phyloP scores from a whole-genome alignment of 2,329 filamentous ascomycete species.

The Xylaria sp. region DNA sequence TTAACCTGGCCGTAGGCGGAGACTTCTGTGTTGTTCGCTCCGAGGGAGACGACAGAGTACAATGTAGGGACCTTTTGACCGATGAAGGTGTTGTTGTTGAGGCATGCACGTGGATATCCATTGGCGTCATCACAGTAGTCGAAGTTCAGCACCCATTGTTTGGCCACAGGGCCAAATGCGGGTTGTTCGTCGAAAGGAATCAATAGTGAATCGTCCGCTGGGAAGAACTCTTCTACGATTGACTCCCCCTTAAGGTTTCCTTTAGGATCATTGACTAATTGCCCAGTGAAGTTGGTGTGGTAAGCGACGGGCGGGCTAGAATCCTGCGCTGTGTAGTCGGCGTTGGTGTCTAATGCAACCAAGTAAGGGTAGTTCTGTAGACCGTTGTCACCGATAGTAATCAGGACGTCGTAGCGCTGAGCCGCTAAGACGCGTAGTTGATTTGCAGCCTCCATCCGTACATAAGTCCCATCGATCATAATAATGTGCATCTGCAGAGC shows the following conservation, averaged over 20 bases:
- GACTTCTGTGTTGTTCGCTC: slow-evolving; percentile 56
- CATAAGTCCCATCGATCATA: slow-evolving; percentile 57
- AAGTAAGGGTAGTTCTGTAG: slow-evolving; percentile 58
- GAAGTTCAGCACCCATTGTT: slow-evolving; percentile 66
- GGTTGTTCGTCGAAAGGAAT: slow-evolving; percentile 64
- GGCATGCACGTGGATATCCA: slow-evolving; percentile 69
- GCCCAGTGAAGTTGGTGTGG: slow-evolving; percentile 57
- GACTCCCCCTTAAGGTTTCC: slow-evolving; percentile 46
- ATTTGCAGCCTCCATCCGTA: slow-evolving; percentile 51
- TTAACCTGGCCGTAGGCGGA: slow-evolving; percentile 57
- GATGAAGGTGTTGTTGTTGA: slow-evolving; percentile 77
- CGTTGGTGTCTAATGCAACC: slow-evolving; percentile 58
- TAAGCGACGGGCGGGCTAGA: slow-evolving; percentile 37
- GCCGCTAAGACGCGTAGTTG: slow-evolving; percentile 57
- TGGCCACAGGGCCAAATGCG: slow-evolving; percentile 63
- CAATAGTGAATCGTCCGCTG: slow-evolving; percentile 72
- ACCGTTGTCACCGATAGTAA: slow-evolving; percentile 54
- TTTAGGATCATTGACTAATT: slow-evolving; percentile 54
- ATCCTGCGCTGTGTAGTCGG: slow-evolving; percentile 52
- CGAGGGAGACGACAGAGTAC: slow-evolving; percentile 74
- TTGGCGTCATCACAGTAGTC: slow-evolving; percentile 70
- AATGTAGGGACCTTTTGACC: slow-evolving; percentile 75
- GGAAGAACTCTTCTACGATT: slow-evolving; percentile 55
- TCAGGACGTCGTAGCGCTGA: slow-evolving; percentile 61
- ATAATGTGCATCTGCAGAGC: slow-evolving; percentile 59